Base-by-base conservation (phyloP, 192 early-diverging fungal species). In the Diversispora eburnea region DNA sequence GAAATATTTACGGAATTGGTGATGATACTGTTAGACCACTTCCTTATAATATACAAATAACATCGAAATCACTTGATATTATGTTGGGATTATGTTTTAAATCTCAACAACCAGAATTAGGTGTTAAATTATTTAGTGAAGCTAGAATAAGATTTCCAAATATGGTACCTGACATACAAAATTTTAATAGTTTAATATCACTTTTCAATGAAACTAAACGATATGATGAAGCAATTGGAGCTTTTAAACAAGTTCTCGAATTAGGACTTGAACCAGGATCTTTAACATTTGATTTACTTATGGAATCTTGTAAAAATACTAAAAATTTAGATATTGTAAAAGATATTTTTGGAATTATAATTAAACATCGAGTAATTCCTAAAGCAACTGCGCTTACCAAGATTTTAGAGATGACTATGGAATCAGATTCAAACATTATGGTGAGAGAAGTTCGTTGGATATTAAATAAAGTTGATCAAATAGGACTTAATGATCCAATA, bases 31-130 rank as follows among this genome's bases (percentile, higher is more conserved):
- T 15, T 12, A 33, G 5, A 52, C 4, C 45, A 4, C 42, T 6
- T 20, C 45, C 17, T 42, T 67, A 52, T 67, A n/a, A 67, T 67
- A 6, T 67, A 20, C 33, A 55, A 49, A 69, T 69, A 51, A 56
- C 51, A 8, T 15, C 51, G 12, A 69, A 69, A 55, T 54, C 67
- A 33, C 25, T 69, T 20, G 67, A 69, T 69, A 10, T 54, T 56
- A 19, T n/a, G 45, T 20, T 69, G 20, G 67, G 67, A 22, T 42
- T 69, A 57, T 69, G 48, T 39, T 41, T 69, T 33, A 54, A 57
- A 54, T 19, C 33, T 1, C 6, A 43, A 55, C 45, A 22, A 13
- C 17, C 3, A 5, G 8, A 45, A 12, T 8, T 25, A 69, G 67
- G 67, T 4, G 42, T 69, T 15, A 9, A 52, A 39, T 12, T 69